Evolutionary conservation across 257 asterid species (phyloP).

Genomic region (Jaltomata sinuosa): DNA sequence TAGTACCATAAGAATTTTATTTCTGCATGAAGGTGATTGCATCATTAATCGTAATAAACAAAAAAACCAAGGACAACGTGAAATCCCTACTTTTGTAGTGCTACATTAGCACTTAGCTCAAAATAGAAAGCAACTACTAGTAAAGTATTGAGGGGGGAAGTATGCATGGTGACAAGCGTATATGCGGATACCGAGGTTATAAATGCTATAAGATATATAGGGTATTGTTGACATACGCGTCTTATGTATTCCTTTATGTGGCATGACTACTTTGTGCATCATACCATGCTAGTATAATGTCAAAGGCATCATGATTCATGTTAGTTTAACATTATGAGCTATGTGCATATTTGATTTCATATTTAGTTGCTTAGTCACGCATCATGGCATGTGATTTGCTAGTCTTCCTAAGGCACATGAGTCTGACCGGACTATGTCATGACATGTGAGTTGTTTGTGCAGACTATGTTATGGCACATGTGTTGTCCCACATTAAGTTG

Average conservation of each 20-base stretch:
- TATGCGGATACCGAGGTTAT: neutral
- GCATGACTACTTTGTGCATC: neutral
- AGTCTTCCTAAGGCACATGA: too few species aligned
- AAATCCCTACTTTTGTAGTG: neutral
- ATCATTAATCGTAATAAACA: neutral
- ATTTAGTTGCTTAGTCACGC: neutral
- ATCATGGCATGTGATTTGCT: too few species aligned
- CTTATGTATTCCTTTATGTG: neutral
- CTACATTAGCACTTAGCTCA: neutral
- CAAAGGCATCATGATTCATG: neutral
- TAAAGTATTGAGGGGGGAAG: neutral
- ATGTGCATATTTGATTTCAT: neutral
- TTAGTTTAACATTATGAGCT: neutral
- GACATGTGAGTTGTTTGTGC: neutral
- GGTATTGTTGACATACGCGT: neutral
- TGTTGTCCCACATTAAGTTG: too few species aligned
- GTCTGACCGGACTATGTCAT: too few species aligned
- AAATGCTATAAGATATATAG: neutral
- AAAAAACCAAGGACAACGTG: neutral
- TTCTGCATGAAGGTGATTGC: neutral
- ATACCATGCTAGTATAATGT: neutral
- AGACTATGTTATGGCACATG: neutral
- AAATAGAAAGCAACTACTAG: neutral
- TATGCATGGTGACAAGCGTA: neutral
- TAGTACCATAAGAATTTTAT: neutral